These are phyloP conservation scores for Silene vulgaris DNA, from an alignment of 179 eudicot genomes.

Conservation along the genomic window DNA sequence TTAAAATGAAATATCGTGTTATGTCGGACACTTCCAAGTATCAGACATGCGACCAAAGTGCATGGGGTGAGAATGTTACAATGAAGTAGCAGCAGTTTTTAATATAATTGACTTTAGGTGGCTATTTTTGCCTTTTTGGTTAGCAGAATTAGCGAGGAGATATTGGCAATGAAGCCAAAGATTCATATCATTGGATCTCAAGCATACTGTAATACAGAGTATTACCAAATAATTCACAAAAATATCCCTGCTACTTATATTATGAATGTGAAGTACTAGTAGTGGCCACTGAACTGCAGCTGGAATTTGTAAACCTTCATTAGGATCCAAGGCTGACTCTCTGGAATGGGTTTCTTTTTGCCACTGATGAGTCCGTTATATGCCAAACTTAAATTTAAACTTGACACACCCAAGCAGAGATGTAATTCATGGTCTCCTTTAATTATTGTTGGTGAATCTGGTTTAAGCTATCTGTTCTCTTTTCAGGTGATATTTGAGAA, in stretches of 20 bases:
- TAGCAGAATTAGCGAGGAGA: too few species aligned
- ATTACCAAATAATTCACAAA: background rate
- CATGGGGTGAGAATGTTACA: too few species aligned
- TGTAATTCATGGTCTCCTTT: background rate
- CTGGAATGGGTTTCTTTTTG: background rate
- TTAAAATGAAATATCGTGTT: too few species aligned
- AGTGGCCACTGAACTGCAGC: background rate
- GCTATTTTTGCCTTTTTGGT: too few species aligned
- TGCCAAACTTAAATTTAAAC: background rate
- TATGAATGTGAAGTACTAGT: background rate
- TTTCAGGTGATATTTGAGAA: constrained; percentile 65
- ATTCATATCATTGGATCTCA: background rate
- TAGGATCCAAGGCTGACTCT: background rate
- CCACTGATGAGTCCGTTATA: background rate
- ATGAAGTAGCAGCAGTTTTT: too few species aligned
- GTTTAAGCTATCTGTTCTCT: background rate
- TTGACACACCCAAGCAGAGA: background rate
- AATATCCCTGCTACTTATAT: background rate
- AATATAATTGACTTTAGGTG: too few species aligned
- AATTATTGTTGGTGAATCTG: background rate
- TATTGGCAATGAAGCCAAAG: background rate
- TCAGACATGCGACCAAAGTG: too few species aligned
- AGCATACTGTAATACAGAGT: background rate
- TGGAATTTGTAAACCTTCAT: background rate
- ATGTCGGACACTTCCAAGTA: too few species aligned